These are phyloP conservation scores for Dictyostelium intermedium DNA, from an alignment of 78 protist species.

Conservation along the genomic window DNA sequence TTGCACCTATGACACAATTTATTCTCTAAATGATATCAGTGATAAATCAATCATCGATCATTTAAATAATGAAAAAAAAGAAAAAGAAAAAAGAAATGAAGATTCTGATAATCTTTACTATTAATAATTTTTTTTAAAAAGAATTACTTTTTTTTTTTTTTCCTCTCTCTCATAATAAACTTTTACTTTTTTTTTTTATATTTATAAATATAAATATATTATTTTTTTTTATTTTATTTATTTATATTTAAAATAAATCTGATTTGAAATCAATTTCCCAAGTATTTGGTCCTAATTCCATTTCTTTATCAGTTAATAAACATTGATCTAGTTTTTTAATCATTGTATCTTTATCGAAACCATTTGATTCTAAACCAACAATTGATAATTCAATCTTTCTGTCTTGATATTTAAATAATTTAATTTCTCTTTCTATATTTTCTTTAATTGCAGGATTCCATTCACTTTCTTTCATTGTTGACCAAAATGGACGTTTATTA, in stretches of 20 bases:
- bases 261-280: conserved; percentile 8
- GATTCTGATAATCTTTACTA: no score
- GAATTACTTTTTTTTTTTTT: no score
- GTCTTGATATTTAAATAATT: conserved; percentile 46
- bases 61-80: background rate
- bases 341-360: background rate
- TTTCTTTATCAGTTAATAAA: conserved; percentile 48
- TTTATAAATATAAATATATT: no score
- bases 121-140: no score
- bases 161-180: no score
- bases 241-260: background rate
- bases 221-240: no score
- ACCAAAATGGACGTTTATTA: background rate
- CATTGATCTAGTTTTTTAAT: background rate
- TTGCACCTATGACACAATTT: background rate
- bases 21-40: background rate
- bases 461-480: conserved; percentile 16
- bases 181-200: no score
- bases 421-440: conserved; percentile 46
- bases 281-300: conserved; percentile 44
- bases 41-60: background rate
- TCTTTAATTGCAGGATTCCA: conserved; percentile 32
- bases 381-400: conserved; percentile 52
- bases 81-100: background rate
- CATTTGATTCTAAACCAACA: background rate